Conservation (phyloP, 805 yeast genomes). For the Candida silvicultrix region DNA sequence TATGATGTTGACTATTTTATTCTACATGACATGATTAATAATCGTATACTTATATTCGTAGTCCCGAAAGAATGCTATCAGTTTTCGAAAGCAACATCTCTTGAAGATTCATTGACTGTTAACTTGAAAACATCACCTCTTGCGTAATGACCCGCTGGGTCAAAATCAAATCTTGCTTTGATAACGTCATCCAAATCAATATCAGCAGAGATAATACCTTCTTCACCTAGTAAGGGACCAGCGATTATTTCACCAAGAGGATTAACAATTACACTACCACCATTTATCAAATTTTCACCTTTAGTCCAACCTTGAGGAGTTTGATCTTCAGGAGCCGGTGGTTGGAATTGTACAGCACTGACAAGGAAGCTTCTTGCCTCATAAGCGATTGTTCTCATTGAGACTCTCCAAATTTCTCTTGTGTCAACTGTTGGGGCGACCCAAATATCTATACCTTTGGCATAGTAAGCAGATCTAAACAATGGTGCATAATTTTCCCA, state of each 20-base stretch:
- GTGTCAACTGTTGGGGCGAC: constrained; percentile 41
- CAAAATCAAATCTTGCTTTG: constrained; percentile 36
- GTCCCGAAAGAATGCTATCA: too few relatives aligned
- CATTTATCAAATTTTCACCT: constrained; percentile 30
- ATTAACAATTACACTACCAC: constrained; percentile 33
- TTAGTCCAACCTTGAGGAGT: constrained; percentile 25
- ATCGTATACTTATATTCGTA: too few relatives aligned
- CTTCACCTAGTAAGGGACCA: constrained; percentile 35
- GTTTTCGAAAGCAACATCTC: constrained; percentile 14
- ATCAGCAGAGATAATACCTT: constrained; percentile 34
- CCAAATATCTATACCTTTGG: constrained; percentile 36
- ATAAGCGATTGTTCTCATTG: constrained; percentile 35
- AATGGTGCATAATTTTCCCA: constrained; percentile 42
- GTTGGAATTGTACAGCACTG: constrained; percentile 35
- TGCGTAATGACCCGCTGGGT: constrained; percentile 37
- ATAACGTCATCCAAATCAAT: constrained; percentile 31
- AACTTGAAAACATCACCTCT: constrained; percentile 37
- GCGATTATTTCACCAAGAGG: constrained; percentile 39
- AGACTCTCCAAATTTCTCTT: constrained; percentile 36
- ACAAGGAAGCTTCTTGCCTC: constrained; percentile 36
- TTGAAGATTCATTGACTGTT: constrained; percentile 31
- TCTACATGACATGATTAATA: too few relatives aligned
- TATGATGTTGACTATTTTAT: too few relatives aligned
- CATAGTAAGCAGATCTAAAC: constrained; percentile 33
- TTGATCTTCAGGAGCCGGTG: constrained; percentile 23